Evolutionary conservation across 164 flowering plant species (phyloP), one percentile per base, ranked within the genome.

Genomic region (Dillenia suffruticosa): DNA sequence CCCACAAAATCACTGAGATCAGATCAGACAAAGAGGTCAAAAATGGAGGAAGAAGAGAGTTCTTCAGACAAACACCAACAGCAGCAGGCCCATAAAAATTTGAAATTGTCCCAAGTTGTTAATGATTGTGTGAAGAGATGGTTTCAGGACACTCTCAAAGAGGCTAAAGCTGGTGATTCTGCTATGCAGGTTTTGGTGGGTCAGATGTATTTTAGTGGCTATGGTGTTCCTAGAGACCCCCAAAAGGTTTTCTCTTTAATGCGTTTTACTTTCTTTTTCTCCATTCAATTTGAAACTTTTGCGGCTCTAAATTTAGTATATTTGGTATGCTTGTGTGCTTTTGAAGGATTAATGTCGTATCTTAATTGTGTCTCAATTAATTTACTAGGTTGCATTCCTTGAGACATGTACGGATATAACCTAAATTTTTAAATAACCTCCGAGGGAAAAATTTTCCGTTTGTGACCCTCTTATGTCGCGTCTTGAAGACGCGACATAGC

Each of bases 181-280:
- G 51, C 72, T 45, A 94, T 89, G 99, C 96, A 91, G 78, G 81
- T 91, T 13, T 73, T 94, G 66, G 96, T 91, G 40, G 94, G 92
- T 43, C 97, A 91, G 82, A 91, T 94, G 97, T 94, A 91, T 70
- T 72, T 44, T 63, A 84, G 77, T 51, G 99, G 99, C 43, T 91
- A 94, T 76, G 99, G 99, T 11, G 79, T 88, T 19, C 62, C 86
- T 16, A 83, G 61, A 74, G 86, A 94, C 69, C 66, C 68, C 6
- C 76, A 78, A 49, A 89, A 80, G 96, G 99, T 92, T 7, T 32
- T 32, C 40, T 32, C 40, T 32, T 32, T 32, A 32, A 32, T 32
- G 40, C 7, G 6, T 32, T 32, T 26, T 32, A 5, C 40, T 32
- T 19, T 32, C 40, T 32, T 32, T 32, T 32, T 32, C 40, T 32